Conservation (phyloP, 2,329 filamentous ascomycete genomes). For the Ophiosphaerella korrae region DNA sequence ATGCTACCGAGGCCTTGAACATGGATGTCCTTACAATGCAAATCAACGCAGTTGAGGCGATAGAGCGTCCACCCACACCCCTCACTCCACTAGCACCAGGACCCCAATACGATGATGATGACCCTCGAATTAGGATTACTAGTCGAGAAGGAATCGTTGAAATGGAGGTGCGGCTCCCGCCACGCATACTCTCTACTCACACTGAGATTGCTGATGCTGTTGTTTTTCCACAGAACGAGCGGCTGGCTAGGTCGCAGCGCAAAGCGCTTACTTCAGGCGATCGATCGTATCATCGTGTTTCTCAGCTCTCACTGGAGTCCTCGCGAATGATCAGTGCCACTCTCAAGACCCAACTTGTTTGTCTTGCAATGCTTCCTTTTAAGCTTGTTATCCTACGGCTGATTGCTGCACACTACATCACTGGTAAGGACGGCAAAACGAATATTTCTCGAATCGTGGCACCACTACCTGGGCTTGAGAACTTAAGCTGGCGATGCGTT, state of each 20-base stretch:
- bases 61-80: conserved; percentile 27
- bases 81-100: conserved; percentile 33
- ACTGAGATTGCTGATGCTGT: conserved; percentile 27
- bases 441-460: conserved; percentile 14
- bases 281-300: conserved; percentile 38
- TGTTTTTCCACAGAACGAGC: conserved; percentile 9
- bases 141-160: conserved; percentile 46
- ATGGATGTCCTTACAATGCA: conserved; percentile 14
- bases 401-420: conserved; percentile 39
- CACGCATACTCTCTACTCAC: conserved; percentile 37
- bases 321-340: conserved; percentile 40
- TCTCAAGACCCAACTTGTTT: conserved; percentile 38
- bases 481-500: conserved; percentile 22
- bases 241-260: conserved; percentile 8
- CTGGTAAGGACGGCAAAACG: conserved; percentile 8
- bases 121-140: conserved; percentile 47
- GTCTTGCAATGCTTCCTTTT: conserved; percentile 37
- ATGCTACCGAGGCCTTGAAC: conserved; percentile 3
- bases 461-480: conserved; percentile 8
- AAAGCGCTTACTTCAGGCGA: conserved; percentile 6
- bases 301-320: conserved; percentile 41
- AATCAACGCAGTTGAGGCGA: conserved; percentile 12
- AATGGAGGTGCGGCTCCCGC: conserved; percentile 46
- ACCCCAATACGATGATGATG: conserved; percentile 30
- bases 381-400: conserved; percentile 36